Conservation (phyloP, 2,329 filamentous ascomycete genomes). For the Aspergillus nomiae region DNA sequence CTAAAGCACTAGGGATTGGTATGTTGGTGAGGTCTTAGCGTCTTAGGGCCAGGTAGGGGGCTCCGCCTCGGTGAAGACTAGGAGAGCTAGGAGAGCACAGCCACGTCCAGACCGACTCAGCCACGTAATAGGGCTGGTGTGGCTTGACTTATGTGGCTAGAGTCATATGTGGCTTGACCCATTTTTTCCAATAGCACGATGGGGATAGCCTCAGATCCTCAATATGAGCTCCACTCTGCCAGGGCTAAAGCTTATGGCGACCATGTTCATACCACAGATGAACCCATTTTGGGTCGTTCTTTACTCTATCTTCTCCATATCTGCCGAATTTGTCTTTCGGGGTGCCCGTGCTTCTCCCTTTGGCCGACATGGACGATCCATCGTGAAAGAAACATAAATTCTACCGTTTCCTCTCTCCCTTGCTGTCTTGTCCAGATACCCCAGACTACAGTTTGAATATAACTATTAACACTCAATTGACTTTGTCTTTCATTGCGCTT, state of each 20-base stretch:
- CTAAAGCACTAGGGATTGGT: background rate
- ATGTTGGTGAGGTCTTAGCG: background rate
- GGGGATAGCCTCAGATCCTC: slow-evolving; percentile 18
- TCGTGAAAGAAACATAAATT: slow-evolving; percentile 1
- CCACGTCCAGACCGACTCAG: slow-evolving; percentile 14
- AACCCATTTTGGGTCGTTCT: slow-evolving; percentile 12
- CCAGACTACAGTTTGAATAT: background rate
- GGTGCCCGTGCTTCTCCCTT: slow-evolving; percentile 13
- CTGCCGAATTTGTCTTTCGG: slow-evolving; percentile 14
- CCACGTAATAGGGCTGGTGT: slow-evolving; percentile 10
- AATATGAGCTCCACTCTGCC: slow-evolving; percentile 9
- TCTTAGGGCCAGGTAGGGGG: background rate
- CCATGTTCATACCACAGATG: slow-evolving; percentile 12
- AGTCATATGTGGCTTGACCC: slow-evolving; percentile 21
- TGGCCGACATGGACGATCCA: slow-evolving; percentile 1
- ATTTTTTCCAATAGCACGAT: slow-evolving; percentile 6
- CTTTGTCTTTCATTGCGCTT: background rate
- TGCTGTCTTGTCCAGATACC: background rate
- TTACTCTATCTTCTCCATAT: slow-evolving; percentile 10
- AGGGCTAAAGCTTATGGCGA: slow-evolving; percentile 17
- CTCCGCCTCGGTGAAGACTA: background rate
- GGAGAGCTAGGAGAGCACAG: slow-evolving; percentile 13
- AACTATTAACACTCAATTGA: background rate
- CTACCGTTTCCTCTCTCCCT: background rate
- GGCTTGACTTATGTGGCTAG: slow-evolving; percentile 21